phyloP scores from a whole-genome alignment of 345 rosid genomes.

The Arabidopsis arenosa region DNA sequence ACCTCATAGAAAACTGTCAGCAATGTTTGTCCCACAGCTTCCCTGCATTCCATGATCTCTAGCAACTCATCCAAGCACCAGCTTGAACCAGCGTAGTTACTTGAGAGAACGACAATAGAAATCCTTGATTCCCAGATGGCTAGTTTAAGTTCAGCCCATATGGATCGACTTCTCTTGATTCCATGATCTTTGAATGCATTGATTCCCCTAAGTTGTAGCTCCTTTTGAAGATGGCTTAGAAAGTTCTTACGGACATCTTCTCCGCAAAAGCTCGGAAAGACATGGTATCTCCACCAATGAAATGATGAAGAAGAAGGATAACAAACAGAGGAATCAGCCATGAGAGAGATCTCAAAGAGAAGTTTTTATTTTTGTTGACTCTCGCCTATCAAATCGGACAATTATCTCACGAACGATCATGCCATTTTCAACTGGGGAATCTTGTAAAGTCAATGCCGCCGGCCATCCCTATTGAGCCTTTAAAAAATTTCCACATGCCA shows the following conservation, averaged over 20 bases:
- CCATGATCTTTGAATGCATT: slow-evolving; percentile 15
- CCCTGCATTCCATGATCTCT: slow-evolving; percentile 18
- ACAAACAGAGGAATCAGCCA: too few relatives aligned
- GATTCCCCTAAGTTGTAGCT: slow-evolving; percentile 13
- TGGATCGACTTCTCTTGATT: slow-evolving; percentile 12
- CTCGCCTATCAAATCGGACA: too few relatives aligned
- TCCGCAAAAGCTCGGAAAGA: slow-evolving; percentile 28
- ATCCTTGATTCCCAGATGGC: slow-evolving; percentile 25
- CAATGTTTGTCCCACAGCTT: neutral
- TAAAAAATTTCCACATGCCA: too few relatives aligned
- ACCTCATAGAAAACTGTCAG: slow-evolving; percentile 22
- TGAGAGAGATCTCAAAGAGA: too few relatives aligned
- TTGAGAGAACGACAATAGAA: slow-evolving; percentile 1
- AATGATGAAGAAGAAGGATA: too few relatives aligned
- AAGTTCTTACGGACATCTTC: slow-evolving; percentile 20
- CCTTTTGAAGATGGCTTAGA: slow-evolving; percentile 18
- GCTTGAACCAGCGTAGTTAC: slow-evolving; percentile 6
- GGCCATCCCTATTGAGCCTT: too few relatives aligned
- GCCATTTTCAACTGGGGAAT: too few relatives aligned
- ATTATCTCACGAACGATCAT: too few relatives aligned
- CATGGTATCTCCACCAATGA: too few relatives aligned
- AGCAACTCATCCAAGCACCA: slow-evolving; percentile 25
- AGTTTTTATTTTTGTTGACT: too few relatives aligned
- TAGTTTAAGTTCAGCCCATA: slow-evolving; percentile 17
- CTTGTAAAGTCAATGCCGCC: too few relatives aligned